Evolutionary conservation across 768 basidiomycete species (phyloP), one percentile per base, ranked within the genome.

Genomic region (Boletus fagicola): DNA sequence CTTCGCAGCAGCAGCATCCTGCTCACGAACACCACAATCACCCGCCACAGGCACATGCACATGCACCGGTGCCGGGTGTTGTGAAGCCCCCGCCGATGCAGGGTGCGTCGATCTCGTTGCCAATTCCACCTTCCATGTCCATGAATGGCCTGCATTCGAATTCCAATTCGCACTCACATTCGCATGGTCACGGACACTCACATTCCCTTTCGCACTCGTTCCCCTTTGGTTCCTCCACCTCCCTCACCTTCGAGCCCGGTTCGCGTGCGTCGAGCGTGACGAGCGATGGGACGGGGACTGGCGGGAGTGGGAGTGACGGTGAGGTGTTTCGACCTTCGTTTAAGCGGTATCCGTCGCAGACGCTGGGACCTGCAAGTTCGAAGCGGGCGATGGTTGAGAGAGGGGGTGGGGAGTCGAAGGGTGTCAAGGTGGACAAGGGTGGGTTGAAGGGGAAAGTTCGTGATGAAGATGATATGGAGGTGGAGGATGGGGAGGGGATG

Each of bases 301-400:
- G 68, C 8, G 68, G 65, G 35, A 70, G 72, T 18, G 68, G 68
- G 48, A 74, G 72, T 1, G 71, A 72, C 6, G 58, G 68, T 5
- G 71, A 74, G 39, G 51, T 65, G n/a, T 51, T 65, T 38, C 68
- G 89, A 2, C 89, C 89, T 12, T 78, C 83, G 30, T 90, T 88
- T 66, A 92, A 92, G 76, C 76, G 89, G 45, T 68, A 88, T 38
- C 83, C 89, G 2, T 87, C 86, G 47, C 86, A 88, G 73, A 86
- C 86, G 11, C 71, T 91, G n/a, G 88, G 78, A 1, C 85, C 86
- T 2, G 73, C 73, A 36, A 77, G 77, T 59, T 60, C 79, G 48
- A 90, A 91, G 69, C 73, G 84, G 50, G 76, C 76, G 51, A 64
- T 78, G 65, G 69, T 84, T 12, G 67, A 74, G 51, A 69, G 73